phyloP scores from a whole-genome alignment of 495 filamentous ascomycete species.

The Neurospora sp. region DNA sequence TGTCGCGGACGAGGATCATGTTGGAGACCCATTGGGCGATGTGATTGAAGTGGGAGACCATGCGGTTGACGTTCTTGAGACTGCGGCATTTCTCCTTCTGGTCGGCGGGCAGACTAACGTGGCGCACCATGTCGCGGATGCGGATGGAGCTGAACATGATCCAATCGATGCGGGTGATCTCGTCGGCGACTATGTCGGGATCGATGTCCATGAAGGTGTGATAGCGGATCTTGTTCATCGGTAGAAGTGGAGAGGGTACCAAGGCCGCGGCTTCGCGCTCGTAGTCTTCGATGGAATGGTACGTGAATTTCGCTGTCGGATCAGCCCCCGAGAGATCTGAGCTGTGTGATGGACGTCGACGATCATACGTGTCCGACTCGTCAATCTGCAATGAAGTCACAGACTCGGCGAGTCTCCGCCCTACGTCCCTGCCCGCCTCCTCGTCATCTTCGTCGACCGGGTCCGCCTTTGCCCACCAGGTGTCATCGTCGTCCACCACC shows the following conservation, averaged over 20 bases:
- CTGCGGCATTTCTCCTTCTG: constrained; percentile 68
- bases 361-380: constrained; percentile 19
- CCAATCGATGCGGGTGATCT: constrained; percentile 95
- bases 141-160: constrained; percentile 92
- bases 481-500: constrained; percentile 69
- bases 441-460: constrained; percentile 37
- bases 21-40: constrained; percentile 84
- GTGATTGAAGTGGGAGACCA: constrained; percentile 95
- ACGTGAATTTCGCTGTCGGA: constrained; percentile 33
- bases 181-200: constrained; percentile 75
- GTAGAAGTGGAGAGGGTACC: constrained; percentile 46
- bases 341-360: constrained; percentile 35
- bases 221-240: constrained; percentile 70
- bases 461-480: constrained; percentile 64
- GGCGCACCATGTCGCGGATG: constrained; percentile 85
- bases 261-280: constrained; percentile 61
- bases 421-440: constrained; percentile 5
- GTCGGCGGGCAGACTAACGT: constrained; percentile 65
- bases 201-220: constrained; percentile 70
- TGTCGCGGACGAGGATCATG: constrained; percentile 86
- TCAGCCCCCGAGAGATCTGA: constrained; percentile 33
- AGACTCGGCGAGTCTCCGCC: constrained; percentile 26
- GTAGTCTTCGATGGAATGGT: constrained; percentile 58
- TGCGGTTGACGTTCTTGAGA: constrained; percentile 78
- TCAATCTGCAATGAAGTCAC: constrained; percentile 35